phyloP scores from a whole-genome alignment of 768 basidiomycete genomes.

The Naematelia encephala region DNA sequence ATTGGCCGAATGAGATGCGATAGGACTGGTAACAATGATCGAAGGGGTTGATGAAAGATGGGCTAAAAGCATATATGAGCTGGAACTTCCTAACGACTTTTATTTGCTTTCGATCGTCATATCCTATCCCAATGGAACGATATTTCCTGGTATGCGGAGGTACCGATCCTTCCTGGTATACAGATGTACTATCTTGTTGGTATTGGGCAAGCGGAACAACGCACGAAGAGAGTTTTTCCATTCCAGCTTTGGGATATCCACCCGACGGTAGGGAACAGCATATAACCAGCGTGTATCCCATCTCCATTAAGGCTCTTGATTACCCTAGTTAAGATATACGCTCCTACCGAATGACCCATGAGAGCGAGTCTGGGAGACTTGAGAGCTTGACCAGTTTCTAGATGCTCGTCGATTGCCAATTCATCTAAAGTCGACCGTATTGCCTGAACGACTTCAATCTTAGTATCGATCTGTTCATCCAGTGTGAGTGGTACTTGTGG shows the following conservation, averaged over 20 bases:
- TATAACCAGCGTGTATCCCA: conserved; percentile 54
- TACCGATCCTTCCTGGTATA: background rate
- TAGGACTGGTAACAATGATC: conserved; percentile 53
- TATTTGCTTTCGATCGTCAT: no score
- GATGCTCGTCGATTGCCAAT: conserved; percentile 22
- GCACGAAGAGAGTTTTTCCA: conserved; percentile 60
- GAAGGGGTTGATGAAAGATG: conserved; percentile 53
- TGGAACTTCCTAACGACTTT: no score
- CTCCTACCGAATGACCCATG: conserved; percentile 64
- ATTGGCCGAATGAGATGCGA: conserved; percentile 55
- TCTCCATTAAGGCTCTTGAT: conserved; percentile 26
- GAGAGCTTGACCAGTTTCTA: background rate
- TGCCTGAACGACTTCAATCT: conserved; percentile 58
- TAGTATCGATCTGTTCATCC: conserved; percentile 58
- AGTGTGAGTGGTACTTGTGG: conserved; percentile 48
- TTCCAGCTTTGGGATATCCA: conserved; percentile 66
- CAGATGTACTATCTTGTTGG: background rate
- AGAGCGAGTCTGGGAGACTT: conserved; percentile 24
- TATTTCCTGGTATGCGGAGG: no score
- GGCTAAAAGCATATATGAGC: conserved; percentile 50
- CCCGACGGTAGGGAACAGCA: conserved; percentile 69
- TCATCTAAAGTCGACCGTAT: conserved; percentile 21
- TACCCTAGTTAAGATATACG: conserved; percentile 67
- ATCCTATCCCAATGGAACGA: no score
- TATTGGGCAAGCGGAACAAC: conserved; percentile 23